Base-by-base conservation (phyloP, 495 filamentous ascomycete genomes). In the Penicillium daleae region DNA sequence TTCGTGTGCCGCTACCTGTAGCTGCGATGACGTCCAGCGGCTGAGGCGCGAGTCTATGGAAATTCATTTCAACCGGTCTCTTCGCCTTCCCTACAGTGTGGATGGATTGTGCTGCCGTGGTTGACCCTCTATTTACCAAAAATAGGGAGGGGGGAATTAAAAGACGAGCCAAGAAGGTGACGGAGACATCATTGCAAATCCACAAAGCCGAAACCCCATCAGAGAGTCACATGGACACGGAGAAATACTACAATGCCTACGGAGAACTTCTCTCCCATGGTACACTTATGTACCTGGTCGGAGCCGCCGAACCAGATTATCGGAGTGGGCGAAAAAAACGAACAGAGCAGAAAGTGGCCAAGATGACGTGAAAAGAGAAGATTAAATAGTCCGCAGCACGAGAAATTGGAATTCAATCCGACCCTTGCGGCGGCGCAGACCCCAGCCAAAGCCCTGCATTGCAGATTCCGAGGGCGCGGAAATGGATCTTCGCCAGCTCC, bases 401-500 rank as follows among this genome's bases (percentile, higher is more conserved):
- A 29, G 0, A n/a, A 21, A 37, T 66, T 62, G 48, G 52, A 46
- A 46, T 61, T 32, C 12, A 50, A 35, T 4, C 63, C 63, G 52
- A 57, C 44, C 63, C 57, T 63, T 65, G 57, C 64, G 44, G 54
- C 56, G 15, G 59, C 29, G 26, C 56, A 60, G 59, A 50, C 12
- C 35, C 60, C 57, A 44, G 56, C 55, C 42, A 10, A 46, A 62
- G 59, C 61, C 60, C 65, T 66, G 59, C 63, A 72, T 72, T 57
- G 50, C 63, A 51, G 51, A 63, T 58, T 62, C 60, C 65, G 53
- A 26, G 60, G 53, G 46, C 29, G 49, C 50, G 63, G 61, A 48
- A 61, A 67, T 56, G 48, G 64, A 70, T 67, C 64, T 64, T 67
- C 66, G 51, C 53, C 53, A 40, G 60, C 48, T 63, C 62, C 64